phyloP scores from a whole-genome alignment of 1,139 yeast species.

The Taphrina confusa region DNA sequence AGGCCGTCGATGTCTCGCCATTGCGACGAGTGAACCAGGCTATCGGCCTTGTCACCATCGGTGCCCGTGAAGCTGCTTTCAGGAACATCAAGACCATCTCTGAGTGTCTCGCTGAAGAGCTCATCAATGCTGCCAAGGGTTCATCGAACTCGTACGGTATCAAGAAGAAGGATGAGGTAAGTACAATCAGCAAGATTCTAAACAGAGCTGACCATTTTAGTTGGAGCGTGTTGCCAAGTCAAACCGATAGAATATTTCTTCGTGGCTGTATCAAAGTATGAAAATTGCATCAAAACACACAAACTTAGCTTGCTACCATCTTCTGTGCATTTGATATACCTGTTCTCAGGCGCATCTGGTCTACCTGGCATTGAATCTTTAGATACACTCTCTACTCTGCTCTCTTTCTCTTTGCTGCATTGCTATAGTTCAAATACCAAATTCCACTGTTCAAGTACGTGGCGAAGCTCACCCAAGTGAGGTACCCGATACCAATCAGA shows the following conservation, averaged over 20 bases:
- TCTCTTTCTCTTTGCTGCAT: constrained; percentile 2
- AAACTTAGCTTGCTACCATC: not conserved
- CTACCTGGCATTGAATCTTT: no score
- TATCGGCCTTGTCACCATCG: constrained; percentile 94
- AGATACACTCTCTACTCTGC: not conserved
- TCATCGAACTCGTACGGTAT: constrained; percentile 99
- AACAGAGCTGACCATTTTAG: constrained; percentile 99
- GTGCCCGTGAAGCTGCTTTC: constrained; percentile 99
- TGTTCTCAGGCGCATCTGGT: not conserved
- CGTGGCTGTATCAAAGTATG: constrained; percentile 5
- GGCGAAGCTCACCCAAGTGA: constrained; percentile 36
- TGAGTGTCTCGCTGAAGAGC: constrained; percentile 99
- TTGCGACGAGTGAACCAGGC: constrained; percentile 99
- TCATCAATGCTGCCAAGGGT: constrained; percentile 99
- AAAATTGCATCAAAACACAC: not conserved
- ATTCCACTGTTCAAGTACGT: constrained; percentile 35
- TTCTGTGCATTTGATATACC: not conserved
- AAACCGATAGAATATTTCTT: constrained; percentile 10
- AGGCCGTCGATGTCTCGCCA: constrained; percentile 99
- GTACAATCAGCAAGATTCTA: constrained; percentile 99
- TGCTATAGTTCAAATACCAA: constrained; percentile 24
- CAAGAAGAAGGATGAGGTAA: constrained; percentile 99
- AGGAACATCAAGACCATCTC: constrained; percentile 99
- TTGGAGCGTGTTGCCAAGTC: constrained; percentile 26
- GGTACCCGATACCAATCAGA: constrained; percentile 29